These are phyloP conservation scores for Quercus rubra DNA, from an alignment of 306 rosid genomes.

Conservation along the genomic window DNA sequence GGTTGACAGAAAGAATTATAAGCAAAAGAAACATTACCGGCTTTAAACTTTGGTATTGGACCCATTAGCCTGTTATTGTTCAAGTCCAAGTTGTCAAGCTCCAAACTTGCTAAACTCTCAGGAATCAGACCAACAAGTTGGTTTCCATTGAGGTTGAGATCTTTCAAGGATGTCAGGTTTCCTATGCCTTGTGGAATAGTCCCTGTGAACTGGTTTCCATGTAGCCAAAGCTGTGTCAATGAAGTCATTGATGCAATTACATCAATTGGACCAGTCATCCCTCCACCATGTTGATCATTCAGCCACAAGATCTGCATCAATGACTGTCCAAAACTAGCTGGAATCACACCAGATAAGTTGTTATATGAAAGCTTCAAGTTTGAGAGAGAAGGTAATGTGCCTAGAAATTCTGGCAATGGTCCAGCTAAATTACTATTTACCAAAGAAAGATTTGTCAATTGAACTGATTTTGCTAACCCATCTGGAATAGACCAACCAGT, in stretches of 20 bases:
- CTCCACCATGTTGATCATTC: conserved; percentile 63
- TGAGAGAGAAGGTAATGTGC: conserved; percentile 55
- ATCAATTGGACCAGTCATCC: conserved; percentile 59
- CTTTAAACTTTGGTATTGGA: conserved; percentile 67
- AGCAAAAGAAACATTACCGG: conserved; percentile 41
- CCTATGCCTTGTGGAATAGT: conserved; percentile 62
- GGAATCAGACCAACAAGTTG: conserved; percentile 67
- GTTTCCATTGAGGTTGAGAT: conserved; percentile 70
- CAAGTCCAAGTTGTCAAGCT: conserved; percentile 56
- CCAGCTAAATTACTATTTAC: conserved; percentile 63
- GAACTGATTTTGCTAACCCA: conserved; percentile 55
- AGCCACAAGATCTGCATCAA: conserved; percentile 75
- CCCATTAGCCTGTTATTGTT: conserved; percentile 75
- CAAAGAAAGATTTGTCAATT: conserved; percentile 60
- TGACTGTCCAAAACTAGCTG: conserved; percentile 51
- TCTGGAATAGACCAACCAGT: conserved; percentile 68
- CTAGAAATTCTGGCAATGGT: conserved; percentile 59
- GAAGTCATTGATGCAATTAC: conserved; percentile 57
- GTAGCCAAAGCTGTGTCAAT: conserved; percentile 68
- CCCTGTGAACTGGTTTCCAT: conserved; percentile 71
- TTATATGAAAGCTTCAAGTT: conserved; percentile 61
- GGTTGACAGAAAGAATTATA: conserved; percentile 58
- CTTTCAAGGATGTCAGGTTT: conserved; percentile 55
- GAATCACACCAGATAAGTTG: conserved; percentile 49
- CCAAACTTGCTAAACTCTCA: conserved; percentile 46